These are phyloP conservation scores for Wickerhamomyces bovis DNA, from an alignment of 805 yeast genomes.

Conservation along the genomic window DNA sequence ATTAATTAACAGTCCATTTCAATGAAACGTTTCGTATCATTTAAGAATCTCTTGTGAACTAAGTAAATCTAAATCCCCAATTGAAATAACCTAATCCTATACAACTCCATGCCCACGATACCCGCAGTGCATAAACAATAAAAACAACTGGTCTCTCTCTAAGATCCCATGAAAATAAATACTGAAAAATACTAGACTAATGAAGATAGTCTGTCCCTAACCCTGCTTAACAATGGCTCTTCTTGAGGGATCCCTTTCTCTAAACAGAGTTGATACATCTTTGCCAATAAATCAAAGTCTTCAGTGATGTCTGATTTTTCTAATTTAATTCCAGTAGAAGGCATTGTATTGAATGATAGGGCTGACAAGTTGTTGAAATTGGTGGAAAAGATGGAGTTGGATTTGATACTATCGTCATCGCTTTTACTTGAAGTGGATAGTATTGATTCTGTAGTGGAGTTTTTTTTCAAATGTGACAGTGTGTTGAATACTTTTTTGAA, in stretches of 20 bases:
- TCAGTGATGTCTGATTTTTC: not conserved
- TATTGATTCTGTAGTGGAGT: constrained; percentile 4
- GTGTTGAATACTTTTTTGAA: constrained; percentile 10
- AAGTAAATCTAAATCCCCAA: too few species aligned
- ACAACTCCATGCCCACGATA: too few species aligned
- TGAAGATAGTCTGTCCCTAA: constrained; percentile 10
- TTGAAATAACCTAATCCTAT: too few species aligned
- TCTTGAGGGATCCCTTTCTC: constrained; percentile 10
- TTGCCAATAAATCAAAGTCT: constrained; percentile 17
- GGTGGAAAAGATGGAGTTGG: constrained; percentile 10
- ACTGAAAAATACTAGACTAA: not conserved
- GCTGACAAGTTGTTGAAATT: constrained; percentile 11
- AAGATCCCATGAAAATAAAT: not conserved
- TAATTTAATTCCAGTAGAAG: not conserved
- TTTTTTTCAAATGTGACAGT: constrained; percentile 5
- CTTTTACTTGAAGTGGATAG: constrained; percentile 6
- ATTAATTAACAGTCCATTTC: too few species aligned
- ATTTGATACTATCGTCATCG: constrained; percentile 5
- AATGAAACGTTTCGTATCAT: too few species aligned
- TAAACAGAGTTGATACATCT: constrained; percentile 19
- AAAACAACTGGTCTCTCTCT: too few species aligned
- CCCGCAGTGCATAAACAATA: not conserved
- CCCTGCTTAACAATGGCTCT: constrained; percentile 11
- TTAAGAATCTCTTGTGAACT: too few species aligned
- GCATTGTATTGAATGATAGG: not conserved